Evolutionary conservation across 2,329 filamentous ascomycete genomes (phyloP).

Genomic region (Diplocarpon rosae): DNA sequence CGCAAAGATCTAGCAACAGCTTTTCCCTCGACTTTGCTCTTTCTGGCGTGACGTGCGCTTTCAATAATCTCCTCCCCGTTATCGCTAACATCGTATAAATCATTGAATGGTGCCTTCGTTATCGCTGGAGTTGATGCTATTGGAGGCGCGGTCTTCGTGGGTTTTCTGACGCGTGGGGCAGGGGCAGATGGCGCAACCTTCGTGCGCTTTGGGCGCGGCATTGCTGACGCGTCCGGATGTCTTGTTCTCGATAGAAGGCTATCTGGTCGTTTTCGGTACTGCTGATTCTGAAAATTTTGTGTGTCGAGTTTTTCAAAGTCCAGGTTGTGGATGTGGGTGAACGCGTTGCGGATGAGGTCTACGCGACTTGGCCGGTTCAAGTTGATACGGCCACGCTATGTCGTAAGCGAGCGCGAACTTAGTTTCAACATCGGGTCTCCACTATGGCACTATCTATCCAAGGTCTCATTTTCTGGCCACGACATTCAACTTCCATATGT

Average conservation of each 20-base stretch:
- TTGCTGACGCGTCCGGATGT: conserved; percentile 9
- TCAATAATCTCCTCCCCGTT: conserved; percentile 13
- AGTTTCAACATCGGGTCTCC: too few relatives aligned
- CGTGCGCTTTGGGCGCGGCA: conserved; percentile 28
- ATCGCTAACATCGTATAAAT: conserved; percentile 27
- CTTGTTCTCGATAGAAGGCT: too few relatives aligned
- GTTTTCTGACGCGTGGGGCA: conserved; percentile 15
- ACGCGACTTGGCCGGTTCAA: conserved; percentile 4
- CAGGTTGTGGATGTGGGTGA: not conserved
- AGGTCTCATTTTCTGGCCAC: too few relatives aligned
- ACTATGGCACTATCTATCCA: too few relatives aligned
- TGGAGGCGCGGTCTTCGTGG: conserved; percentile 7
- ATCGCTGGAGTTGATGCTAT: conserved; percentile 3
- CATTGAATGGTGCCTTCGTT: conserved; percentile 15
- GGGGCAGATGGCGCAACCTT: conserved; percentile 25
- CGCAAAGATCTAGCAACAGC: conserved; percentile 1
- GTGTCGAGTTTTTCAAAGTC: not conserved
- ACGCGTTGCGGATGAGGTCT: not conserved
- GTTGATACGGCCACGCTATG: conserved; percentile 3
- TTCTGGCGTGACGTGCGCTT: conserved; percentile 13
- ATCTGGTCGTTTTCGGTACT: not conserved
- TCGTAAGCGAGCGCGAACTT: too few relatives aligned
- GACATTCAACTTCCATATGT: too few relatives aligned
- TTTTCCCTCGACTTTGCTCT: conserved; percentile 15
- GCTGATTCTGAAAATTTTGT: conserved; percentile 6